These are phyloP conservation scores for Chondrostereum purpureum DNA, from an alignment of 1,284 basidiomycete genomes.

Conservation along the genomic window DNA sequence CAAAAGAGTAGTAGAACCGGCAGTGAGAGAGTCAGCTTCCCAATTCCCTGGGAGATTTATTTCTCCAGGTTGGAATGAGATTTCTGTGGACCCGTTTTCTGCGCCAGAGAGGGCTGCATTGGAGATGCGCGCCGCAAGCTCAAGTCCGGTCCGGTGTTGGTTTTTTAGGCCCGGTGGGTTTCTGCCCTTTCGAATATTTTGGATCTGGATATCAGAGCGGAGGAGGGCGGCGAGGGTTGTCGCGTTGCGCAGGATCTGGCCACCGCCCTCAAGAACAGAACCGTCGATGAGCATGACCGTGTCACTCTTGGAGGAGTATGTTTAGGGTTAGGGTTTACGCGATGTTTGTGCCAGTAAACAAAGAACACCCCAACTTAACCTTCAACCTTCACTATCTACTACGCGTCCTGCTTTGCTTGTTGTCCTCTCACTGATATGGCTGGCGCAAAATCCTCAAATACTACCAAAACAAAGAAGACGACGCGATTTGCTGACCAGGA, in stretches of 20 bases:
- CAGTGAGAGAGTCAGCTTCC: conserved; percentile 57
- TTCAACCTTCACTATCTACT: too few relatives aligned
- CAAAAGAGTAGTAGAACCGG: conserved; percentile 62
- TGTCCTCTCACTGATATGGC: too few relatives aligned
- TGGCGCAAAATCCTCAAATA: too few relatives aligned
- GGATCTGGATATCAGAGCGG: conserved; percentile 46
- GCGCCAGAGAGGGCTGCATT: conserved; percentile 46
- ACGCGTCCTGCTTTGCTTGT: too few relatives aligned
- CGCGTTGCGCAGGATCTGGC: conserved; percentile 64
- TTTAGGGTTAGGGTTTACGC: too few relatives aligned
- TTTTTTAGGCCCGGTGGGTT: conserved; percentile 55
- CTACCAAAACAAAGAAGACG: too few relatives aligned
- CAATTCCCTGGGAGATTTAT: conserved; percentile 39
- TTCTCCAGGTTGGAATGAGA: conserved; percentile 47
- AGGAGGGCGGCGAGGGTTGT: conserved; percentile 57
- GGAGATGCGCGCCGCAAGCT: conserved; percentile 53
- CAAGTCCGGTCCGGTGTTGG: conserved; percentile 63
- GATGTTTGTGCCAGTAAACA: background rate
- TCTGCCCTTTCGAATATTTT: conserved; percentile 52
- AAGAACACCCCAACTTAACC: too few relatives aligned
- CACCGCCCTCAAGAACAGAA: conserved; percentile 54
- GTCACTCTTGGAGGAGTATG: too few relatives aligned
- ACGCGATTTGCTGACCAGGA: too few relatives aligned
- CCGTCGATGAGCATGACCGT: conserved; percentile 30
- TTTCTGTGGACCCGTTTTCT: conserved; percentile 37